Evolutionary conservation across 495 filamentous ascomycete genomes (phyloP).

Genomic region (Oleoguttula mirabilis): DNA sequence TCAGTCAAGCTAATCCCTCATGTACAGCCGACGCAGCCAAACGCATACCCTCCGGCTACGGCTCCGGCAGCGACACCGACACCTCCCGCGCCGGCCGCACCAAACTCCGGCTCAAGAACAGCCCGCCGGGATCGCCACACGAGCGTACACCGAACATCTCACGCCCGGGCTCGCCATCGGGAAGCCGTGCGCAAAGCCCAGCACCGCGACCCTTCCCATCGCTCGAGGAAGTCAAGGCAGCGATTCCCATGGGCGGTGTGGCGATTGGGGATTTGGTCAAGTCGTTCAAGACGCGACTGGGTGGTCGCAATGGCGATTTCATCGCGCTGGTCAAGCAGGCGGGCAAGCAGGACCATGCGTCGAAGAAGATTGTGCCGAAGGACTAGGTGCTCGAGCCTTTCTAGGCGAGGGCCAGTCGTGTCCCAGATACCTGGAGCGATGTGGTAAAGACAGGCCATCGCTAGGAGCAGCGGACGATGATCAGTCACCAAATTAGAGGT

Average conservation of each 20-base stretch:
- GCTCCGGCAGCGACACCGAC: constrained; percentile 71
- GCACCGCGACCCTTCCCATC: constrained; percentile 31
- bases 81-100: constrained; percentile 60
- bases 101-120: constrained; percentile 49
- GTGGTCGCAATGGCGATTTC: constrained; percentile 37
- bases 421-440: too few relatives aligned
- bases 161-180: constrained; percentile 42
- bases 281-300: constrained; percentile 44
- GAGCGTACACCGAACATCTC: constrained; percentile 31
- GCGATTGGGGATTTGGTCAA: constrained; percentile 48
- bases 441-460: too few relatives aligned
- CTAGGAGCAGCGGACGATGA: too few relatives aligned
- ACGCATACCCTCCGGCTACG: constrained; percentile 37
- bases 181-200: constrained; percentile 34
- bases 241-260: constrained; percentile 57
- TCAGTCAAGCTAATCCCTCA: too few relatives aligned
- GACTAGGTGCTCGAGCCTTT: not conserved
- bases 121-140: constrained; percentile 33
- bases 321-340: constrained; percentile 42
- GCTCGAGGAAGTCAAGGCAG: constrained; percentile 57
- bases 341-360: constrained; percentile 21
- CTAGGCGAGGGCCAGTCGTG: too few relatives aligned
- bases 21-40: constrained; percentile 23
- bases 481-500: too few relatives aligned
- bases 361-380: constrained; percentile 20